Evolutionary conservation across 192 early-diverging fungal genomes (phyloP).

Genomic region (Umbelopsis sp.): DNA sequence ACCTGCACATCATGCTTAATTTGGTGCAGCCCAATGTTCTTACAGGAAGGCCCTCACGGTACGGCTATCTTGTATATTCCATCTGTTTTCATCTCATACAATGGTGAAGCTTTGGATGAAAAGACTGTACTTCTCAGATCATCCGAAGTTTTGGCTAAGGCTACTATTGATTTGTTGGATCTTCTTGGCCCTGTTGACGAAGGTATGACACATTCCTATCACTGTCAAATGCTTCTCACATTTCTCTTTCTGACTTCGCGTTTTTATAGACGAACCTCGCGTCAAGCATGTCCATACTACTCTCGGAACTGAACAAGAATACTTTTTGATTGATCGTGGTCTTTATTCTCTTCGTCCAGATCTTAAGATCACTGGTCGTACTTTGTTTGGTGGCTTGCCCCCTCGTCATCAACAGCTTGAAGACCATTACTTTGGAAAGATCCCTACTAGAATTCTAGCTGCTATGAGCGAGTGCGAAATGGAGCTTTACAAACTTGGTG

Average conservation of each 20-base stretch:
- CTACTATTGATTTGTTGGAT: constrained; percentile 78
- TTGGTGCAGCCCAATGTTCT: constrained; percentile 85
- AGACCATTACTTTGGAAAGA: constrained; percentile 99
- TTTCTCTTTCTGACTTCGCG: background rate
- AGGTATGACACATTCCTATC: constrained; percentile 34
- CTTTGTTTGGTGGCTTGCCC: constrained; percentile 90
- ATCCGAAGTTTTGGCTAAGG: constrained; percentile 81
- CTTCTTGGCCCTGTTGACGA: constrained; percentile 65
- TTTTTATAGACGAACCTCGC: constrained; percentile 53
- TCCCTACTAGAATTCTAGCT: constrained; percentile 90
- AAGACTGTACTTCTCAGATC: constrained; percentile 97
- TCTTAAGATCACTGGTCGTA: constrained; percentile 95
- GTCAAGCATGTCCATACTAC: constrained; percentile 89
- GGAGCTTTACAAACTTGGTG: constrained; percentile 92
- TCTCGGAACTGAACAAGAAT: constrained; percentile 98
- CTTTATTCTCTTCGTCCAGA: constrained; percentile 94
- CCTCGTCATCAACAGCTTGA: constrained; percentile 99
- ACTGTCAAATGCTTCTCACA: too few species aligned
- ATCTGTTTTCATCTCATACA: constrained; percentile 98
- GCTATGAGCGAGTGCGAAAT: constrained; percentile 93
- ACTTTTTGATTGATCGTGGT: constrained; percentile 96
- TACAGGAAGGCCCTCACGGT: constrained; percentile 90
- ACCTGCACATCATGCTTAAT: background rate
- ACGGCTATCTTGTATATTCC: constrained; percentile 95
- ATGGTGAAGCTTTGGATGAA: constrained; percentile 98